phyloP scores from a whole-genome alignment of 2,329 filamentous ascomycete species.

The Eutypa lata region DNA sequence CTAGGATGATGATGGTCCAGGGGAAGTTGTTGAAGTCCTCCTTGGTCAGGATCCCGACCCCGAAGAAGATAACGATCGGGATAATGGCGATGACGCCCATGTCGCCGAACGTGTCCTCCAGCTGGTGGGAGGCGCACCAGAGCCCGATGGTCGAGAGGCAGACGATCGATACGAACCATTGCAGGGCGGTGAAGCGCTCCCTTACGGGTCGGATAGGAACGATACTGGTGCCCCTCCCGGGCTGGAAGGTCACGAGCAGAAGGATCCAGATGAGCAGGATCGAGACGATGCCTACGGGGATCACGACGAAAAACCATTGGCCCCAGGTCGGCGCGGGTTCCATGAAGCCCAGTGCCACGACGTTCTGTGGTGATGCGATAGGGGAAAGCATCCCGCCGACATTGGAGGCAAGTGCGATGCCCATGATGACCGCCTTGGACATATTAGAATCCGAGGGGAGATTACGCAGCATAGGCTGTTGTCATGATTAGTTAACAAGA shows the following conservation, averaged over 20 bases:
- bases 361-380: conserved; percentile 95
- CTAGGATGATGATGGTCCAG: conserved; percentile 99
- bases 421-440: conserved; percentile 91
- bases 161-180: conserved; percentile 87
- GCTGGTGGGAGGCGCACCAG: conserved; percentile 89
- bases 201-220: conserved; percentile 87
- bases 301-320: conserved; percentile 93
- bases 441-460: conserved; percentile 86
- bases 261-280: conserved; percentile 87
- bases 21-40: conserved; percentile 99
- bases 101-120: conserved; percentile 86
- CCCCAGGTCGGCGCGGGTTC: conserved; percentile 86
- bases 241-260: conserved; percentile 80
- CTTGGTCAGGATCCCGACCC: conserved; percentile 92
- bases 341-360: conserved; percentile 97
- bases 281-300: conserved; percentile 88
- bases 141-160: conserved; percentile 82
- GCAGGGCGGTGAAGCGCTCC: conserved; percentile 81
- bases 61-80: conserved; percentile 93
- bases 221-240: conserved; percentile 80
- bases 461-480: conserved; percentile 88
- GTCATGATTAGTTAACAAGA: background rate
- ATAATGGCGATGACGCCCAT: conserved; percentile 99
- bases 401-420: conserved; percentile 92
- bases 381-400: conserved; percentile 95